Conservation (phyloP, 2,329 filamentous ascomycete genomes). For the Aspergillus neotritici region DNA sequence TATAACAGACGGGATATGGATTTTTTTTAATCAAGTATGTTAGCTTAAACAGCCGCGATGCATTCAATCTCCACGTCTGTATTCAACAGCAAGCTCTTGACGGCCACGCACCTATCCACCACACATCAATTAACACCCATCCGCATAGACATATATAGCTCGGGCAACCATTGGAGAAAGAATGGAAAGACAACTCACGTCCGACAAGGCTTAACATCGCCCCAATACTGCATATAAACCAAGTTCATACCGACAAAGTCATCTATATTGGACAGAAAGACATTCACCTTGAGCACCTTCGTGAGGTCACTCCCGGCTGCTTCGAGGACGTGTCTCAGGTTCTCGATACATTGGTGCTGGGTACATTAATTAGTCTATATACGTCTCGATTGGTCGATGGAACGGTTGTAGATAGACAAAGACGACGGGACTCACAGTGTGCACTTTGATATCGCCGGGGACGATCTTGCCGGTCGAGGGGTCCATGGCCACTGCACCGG, state of each 20-base stretch:
- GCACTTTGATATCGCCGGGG: conserved; percentile 52
- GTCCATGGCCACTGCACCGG: conserved; percentile 56
- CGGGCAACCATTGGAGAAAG: background rate
- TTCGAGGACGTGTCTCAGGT: conserved; percentile 55
- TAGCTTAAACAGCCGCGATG: conserved; percentile 52
- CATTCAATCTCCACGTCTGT: conserved; percentile 88
- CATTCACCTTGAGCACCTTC: conserved; percentile 62
- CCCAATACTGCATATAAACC: conserved; percentile 72
- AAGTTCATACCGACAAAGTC: conserved; percentile 73
- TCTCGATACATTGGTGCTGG: conserved; percentile 52
- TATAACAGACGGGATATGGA: too few relatives aligned
- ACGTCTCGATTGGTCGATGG: background rate
- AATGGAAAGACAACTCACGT: conserved; percentile 19
- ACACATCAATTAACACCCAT: background rate
- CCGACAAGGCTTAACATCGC: conserved; percentile 53
- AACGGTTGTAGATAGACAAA: too few relatives aligned
- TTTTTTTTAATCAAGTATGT: background rate
- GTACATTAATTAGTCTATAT: conserved; percentile 4
- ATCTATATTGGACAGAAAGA: conserved; percentile 61
- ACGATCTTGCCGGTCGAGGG: conserved; percentile 50
- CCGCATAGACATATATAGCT: background rate
- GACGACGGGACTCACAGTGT: conserved; percentile 39
- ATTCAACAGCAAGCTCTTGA: conserved; percentile 80
- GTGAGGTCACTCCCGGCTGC: conserved; percentile 55
- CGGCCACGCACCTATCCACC: conserved; percentile 62